Conservation (phyloP, 2,329 filamentous ascomycete species). For the Aureobasidium vineae region DNA sequence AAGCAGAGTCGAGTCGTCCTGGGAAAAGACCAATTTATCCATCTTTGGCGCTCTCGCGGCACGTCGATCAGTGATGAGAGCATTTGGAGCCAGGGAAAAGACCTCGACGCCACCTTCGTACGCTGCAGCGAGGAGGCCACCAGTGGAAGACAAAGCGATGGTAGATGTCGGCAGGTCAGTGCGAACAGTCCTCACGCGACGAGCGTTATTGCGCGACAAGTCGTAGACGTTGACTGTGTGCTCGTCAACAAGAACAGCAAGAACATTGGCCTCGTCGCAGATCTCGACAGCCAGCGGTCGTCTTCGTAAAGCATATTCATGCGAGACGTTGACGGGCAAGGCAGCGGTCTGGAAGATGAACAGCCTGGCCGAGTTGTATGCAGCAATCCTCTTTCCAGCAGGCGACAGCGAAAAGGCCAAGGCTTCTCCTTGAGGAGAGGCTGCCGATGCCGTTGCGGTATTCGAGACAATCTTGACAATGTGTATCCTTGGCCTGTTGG, state of each 20-base stretch:
- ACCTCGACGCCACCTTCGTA: constrained; percentile 87
- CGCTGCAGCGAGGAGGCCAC: constrained; percentile 77
- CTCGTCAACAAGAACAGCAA: constrained; percentile 76
- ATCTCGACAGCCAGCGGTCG: constrained; percentile 75
- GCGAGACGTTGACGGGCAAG: constrained; percentile 56
- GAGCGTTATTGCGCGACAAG: constrained; percentile 62
- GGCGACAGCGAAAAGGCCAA: constrained; percentile 81
- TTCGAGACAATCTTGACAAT: constrained; percentile 78
- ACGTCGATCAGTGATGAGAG: constrained; percentile 42
- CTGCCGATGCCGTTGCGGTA: constrained; percentile 72
- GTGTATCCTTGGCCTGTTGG: constrained; percentile 40
- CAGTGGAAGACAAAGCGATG: constrained; percentile 76
- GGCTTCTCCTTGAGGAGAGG: constrained; percentile 63
- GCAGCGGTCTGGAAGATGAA: constrained; percentile 70
- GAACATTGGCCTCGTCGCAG: constrained; percentile 68
- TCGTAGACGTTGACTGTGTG: constrained; percentile 83
- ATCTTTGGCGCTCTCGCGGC: constrained; percentile 39
- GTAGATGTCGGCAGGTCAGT: constrained; percentile 75
- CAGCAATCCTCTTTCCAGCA: constrained; percentile 69
- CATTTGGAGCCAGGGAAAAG: constrained; percentile 65
- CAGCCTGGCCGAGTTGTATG: constrained; percentile 81
- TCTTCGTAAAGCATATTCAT: constrained; percentile 76
- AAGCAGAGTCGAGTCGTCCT: constrained; percentile 40
- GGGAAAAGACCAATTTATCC: constrained; percentile 40
- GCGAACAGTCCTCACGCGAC: constrained; percentile 65